Conservation (phyloP, 139 green algal species). For the Spirogloea muscicola region DNA sequence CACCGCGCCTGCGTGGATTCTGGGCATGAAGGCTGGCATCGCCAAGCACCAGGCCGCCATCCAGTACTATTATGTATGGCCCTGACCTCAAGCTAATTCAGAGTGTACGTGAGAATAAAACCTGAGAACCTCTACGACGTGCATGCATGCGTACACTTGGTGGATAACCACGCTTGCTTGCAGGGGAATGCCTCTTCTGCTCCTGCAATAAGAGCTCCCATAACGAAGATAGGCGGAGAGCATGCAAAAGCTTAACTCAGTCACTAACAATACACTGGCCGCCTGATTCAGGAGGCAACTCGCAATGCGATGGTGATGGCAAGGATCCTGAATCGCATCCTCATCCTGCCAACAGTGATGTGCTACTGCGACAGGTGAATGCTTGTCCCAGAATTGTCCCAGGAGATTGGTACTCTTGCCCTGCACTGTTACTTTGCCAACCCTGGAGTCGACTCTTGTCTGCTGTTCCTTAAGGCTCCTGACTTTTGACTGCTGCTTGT, state of each 20-base stretch:
- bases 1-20: slow-evolving; percentile 6
- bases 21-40: background rate
- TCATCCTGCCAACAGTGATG: slow-evolving; percentile 32
- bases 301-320: slow-evolving; percentile 28
- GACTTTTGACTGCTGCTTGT: background rate
- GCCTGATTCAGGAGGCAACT: slow-evolving; percentile 12
- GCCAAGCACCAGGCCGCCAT: slow-evolving; percentile 19
- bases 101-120: no score
- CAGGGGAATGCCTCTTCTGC: no score
- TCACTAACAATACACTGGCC: no score
- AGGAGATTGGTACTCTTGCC: background rate
- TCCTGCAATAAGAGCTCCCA: no score
- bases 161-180: background rate
- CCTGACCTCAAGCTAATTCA: no score
- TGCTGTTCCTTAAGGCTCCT: background rate
- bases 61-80: slow-evolving; percentile 20
- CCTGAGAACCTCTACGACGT: no score
- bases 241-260: no score
- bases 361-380: slow-evolving; percentile 43
- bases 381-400: background rate
- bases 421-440: background rate
- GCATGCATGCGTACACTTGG: no score
- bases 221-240: no score
- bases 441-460: background rate
- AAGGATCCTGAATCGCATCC: slow-evolving; percentile 8